Evolutionary conservation across 2,329 filamentous ascomycete species (phyloP), one percentile per base, ranked within the genome.

Genomic region (Raffaelea ambrosiae): DNA sequence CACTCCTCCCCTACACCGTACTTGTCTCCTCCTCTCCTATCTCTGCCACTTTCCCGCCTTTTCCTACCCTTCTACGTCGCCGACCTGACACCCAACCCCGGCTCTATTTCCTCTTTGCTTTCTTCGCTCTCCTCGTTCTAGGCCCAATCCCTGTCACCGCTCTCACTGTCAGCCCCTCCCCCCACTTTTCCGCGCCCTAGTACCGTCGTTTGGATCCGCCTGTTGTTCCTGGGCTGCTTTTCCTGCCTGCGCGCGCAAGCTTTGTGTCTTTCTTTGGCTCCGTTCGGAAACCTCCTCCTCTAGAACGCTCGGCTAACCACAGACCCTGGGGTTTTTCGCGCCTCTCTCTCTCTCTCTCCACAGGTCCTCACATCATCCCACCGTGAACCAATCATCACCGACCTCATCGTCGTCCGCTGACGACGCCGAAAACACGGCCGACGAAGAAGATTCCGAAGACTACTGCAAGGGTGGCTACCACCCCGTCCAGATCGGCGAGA

Each of bases 391-490:
- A 58, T 91, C 88, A 53, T 13, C n/a, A n/a, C 86, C 87, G 51
- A 84, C 84, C 46, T 86, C 86, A 46, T 79, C 82, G 48, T 87
- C 83, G 51, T 86, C 86, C 42, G 83, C 81, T 58, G 89, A 91
- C 68, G 90, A 95, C 64, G 77, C 80, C 58, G 90, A 96, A 61
- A 90, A 93, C 63, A 95, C 91, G 36, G 91, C 90, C 62, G 93
- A 97, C 64, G 93, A 98, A 70, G 93, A 98, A 70, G 93, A 98
- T 68, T 95, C 88, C 43, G 91, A 97, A 69, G 93, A 98, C 68
- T 98, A 98, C 73, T 96, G 91, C 79, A 97, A 97, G 70, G 93
- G 93, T 61, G 93, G 93, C 52, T 98, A 97, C 67, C 93, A 98
- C 63, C 93, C 93, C 3, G 93, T 98, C 44, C 78, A 82, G 59